Percentiles rank a stretch among this genome's conserved stretches.
Evolutionary conservation across 1,284 basidiomycete species (phyloP).

Genomic region (Leucocoprinus gongylophorus): DNA sequence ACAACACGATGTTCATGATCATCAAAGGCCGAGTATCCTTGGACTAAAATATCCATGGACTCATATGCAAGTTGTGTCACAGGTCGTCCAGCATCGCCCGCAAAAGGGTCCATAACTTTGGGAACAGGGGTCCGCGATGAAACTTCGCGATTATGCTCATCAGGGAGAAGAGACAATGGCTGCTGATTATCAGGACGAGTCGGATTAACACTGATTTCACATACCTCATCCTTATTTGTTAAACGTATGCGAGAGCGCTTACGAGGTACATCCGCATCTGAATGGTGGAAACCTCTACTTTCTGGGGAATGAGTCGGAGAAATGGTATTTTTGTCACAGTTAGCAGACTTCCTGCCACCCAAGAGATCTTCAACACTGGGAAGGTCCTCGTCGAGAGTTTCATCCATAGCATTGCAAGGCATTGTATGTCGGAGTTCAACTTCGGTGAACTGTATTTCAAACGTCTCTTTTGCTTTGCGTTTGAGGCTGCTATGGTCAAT

Average conservation of each 20-base stretch:
- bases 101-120: not conserved
- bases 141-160: not conserved
- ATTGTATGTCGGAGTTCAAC: slow-evolving; percentile 25
- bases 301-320: not conserved
- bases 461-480: slow-evolving; percentile 35
- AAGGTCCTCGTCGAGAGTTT: slow-evolving; percentile 43
- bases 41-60: not conserved
- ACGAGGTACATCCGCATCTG: not conserved
- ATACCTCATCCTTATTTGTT: not conserved
- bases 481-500: slow-evolving; percentile 17
- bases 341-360: not conserved
- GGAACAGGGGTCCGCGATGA: not conserved
- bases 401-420: slow-evolving; percentile 28
- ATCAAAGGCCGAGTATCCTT: not conserved
- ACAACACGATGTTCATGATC: not conserved
- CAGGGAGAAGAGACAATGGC: not conserved
- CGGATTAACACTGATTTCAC: not conserved
- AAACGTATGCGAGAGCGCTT: slow-evolving; percentile 1
- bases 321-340: not conserved
- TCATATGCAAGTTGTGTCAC: not conserved
- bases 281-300: not conserved
- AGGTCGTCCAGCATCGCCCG: too few species aligned
- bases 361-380: slow-evolving; percentile 27
- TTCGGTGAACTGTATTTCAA: slow-evolving; percentile 47
- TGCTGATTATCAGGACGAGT: not conserved